These are phyloP conservation scores for Colletotrichum orbiculare DNA, from an alignment of 2,329 filamentous ascomycete genomes.

Conservation along the genomic window DNA sequence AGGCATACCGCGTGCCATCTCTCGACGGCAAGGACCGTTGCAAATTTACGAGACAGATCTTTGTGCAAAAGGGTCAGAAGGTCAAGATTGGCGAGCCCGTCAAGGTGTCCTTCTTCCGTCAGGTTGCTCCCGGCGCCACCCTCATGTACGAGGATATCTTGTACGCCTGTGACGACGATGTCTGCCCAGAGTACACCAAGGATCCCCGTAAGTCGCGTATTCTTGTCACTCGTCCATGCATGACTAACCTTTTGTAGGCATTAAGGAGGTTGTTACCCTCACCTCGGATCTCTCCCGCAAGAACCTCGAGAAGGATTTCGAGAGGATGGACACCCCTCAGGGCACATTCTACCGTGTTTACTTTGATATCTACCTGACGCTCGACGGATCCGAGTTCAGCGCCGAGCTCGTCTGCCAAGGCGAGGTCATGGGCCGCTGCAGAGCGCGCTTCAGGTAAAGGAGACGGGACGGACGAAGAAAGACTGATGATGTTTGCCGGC, in stretches of 20 bases:
- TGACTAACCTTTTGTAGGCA: conserved; percentile 68
- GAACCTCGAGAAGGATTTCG: conserved; percentile 99
- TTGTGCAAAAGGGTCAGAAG: conserved; percentile 97
- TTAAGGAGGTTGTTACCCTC: conserved; percentile 98
- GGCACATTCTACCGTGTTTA: conserved; percentile 92
- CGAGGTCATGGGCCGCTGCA: conserved; percentile 97
- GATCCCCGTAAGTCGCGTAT: conserved; percentile 85
- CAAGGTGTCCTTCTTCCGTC: conserved; percentile 98
- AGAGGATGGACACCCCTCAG: conserved; percentile 98
- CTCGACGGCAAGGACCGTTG: conserved; percentile 97
- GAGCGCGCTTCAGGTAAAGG: conserved; percentile 81
- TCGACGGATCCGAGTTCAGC: conserved; percentile 97
- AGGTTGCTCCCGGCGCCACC: conserved; percentile 95
- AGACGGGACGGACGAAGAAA: conserved; percentile 5
- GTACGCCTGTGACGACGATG: conserved; percentile 97
- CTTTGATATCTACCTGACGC: conserved; percentile 86
- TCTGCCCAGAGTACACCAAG: conserved; percentile 98
- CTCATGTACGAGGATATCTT: conserved; percentile 99
- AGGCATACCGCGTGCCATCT: conserved; percentile 96
- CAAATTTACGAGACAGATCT: conserved; percentile 98
- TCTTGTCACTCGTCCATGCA: no score
- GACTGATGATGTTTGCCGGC: conserved; percentile 26
- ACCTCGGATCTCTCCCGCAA: conserved; percentile 97
- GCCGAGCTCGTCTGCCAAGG: conserved; percentile 99
- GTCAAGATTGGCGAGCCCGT: conserved; percentile 99